A percentile compares a stretch with the other conserved stretches of the same genome.
Conservation (phyloP, 768 basidiomycete species). For the Xerocomus spinulosus region DNA sequence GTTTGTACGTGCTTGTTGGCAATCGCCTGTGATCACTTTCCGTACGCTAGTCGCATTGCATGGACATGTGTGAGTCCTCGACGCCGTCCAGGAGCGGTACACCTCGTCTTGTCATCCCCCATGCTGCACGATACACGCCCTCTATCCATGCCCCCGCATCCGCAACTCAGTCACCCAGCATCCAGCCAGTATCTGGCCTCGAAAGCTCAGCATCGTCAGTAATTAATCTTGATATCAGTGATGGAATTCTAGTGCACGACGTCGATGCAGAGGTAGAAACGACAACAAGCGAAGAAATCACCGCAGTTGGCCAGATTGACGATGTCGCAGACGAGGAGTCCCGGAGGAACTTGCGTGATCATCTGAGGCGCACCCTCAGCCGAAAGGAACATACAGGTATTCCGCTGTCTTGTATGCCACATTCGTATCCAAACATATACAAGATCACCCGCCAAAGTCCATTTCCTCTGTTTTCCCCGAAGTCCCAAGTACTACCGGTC, state of each 20-base stretch:
- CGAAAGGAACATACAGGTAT: constrained; percentile 48
- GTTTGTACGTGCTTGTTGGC: constrained; percentile 15
- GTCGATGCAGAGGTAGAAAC: constrained; percentile 58
- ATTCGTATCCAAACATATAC: not conserved
- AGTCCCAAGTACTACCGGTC: constrained; percentile 26
- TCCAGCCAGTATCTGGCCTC: constrained; percentile 35
- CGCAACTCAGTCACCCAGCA: constrained; percentile 19
- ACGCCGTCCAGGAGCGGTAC: constrained; percentile 36
- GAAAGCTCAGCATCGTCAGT: constrained; percentile 72
- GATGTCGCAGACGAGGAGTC: constrained; percentile 49
- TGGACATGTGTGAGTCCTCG: constrained; percentile 27
- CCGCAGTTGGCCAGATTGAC: constrained; percentile 42
- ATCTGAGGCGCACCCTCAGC: constrained; percentile 63
- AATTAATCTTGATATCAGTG: constrained; percentile 58
- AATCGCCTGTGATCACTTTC: not conserved
- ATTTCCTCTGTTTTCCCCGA: constrained; percentile 32
- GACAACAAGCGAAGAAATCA: constrained; percentile 49
- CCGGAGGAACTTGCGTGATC: constrained; percentile 64
- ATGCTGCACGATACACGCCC: constrained; percentile 46
- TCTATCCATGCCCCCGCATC: constrained; percentile 46
- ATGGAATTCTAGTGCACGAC: constrained; percentile 70
- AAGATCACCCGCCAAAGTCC: constrained; percentile 17
- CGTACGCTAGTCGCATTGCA: constrained; percentile 7
- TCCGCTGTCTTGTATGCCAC: constrained; percentile 3
- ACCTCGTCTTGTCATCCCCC: constrained; percentile 49